These are phyloP conservation scores for Nakaseomyces bracarensis DNA, from an alignment of 1,139 yeast genomes.

Conservation along the genomic window DNA sequence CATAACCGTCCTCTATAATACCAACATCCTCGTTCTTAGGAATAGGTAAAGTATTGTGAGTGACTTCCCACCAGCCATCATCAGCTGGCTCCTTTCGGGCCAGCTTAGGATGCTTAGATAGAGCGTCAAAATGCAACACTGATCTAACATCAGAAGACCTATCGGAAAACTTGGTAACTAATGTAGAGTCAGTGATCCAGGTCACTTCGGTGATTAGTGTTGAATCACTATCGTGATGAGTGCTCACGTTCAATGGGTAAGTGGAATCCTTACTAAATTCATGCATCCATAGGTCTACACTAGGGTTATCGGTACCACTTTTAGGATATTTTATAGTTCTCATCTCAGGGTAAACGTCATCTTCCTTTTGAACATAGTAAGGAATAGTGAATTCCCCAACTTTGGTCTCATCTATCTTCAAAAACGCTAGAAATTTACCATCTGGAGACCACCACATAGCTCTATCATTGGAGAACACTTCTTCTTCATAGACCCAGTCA, in stretches of 20 bases:
- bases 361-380: conserved; percentile 49
- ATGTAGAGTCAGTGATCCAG: conserved; percentile 58
- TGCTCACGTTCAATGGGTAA: conserved; percentile 44
- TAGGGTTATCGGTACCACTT: conserved; percentile 78
- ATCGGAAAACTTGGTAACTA: conserved; percentile 62
- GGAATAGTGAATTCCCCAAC: conserved; percentile 70
- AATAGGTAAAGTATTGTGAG: conserved; percentile 59
- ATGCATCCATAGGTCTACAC: conserved; percentile 41
- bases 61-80: conserved; percentile 72
- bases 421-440: conserved; percentile 55
- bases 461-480: conserved; percentile 57
- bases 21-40: conserved; percentile 46
- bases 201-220: conserved; percentile 53
- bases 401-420: conserved; percentile 62
- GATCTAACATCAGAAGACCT: conserved; percentile 60
- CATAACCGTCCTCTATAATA: conserved; percentile 49
- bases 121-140: conserved; percentile 46
- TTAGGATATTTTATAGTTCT: conserved; percentile 75
- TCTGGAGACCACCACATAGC: conserved; percentile 89
- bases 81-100: conserved; percentile 43
- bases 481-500: conserved; percentile 98
- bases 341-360: conserved; percentile 58
- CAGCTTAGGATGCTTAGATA: conserved; percentile 28
- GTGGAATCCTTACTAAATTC: conserved; percentile 29
- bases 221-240: conserved; percentile 34